phyloP scores from a whole-genome alignment of 2,329 filamentous ascomycete species.

The Rutstroemia sp. region DNA sequence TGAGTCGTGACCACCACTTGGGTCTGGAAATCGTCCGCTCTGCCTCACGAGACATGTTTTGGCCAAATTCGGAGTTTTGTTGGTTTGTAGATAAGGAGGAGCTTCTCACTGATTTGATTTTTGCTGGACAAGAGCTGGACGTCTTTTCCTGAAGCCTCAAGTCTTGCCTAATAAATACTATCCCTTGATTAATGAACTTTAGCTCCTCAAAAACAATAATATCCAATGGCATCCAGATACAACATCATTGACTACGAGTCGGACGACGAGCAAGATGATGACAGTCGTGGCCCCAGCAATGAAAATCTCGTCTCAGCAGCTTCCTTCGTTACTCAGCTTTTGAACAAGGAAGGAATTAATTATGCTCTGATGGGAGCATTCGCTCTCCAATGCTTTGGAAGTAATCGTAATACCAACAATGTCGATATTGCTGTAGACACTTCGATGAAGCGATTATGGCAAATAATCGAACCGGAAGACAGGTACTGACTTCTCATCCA shows the following conservation, averaged over 20 bases:
- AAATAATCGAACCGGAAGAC: conserved; percentile 1
- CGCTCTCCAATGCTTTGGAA: not conserved
- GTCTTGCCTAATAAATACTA: not conserved
- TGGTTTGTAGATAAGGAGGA: not conserved
- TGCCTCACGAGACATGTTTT: not conserved
- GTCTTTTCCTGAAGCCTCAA: not conserved
- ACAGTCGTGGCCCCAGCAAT: not conserved
- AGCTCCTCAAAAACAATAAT: not conserved
- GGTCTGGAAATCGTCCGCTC: not conserved
- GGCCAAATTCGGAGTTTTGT: not conserved
- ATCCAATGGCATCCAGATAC: conserved; percentile 1
- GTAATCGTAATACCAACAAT: not conserved
- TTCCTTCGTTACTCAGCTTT: not conserved
- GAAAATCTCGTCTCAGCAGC: conserved; percentile 2
- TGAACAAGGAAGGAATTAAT: not conserved
- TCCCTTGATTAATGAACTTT: not conserved
- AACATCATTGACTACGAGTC: conserved; percentile 3
- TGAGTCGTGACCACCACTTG: too few relatives aligned
- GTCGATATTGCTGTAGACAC: conserved; percentile 1
- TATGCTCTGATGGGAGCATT: conserved; percentile 7
- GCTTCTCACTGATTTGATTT: not conserved
- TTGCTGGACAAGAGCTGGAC: not conserved
- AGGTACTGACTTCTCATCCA: not conserved
- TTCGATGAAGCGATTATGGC: conserved; percentile 3
- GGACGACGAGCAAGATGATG: not conserved